Evolutionary conservation across 768 basidiomycete species (phyloP).

Genomic region (Boletus eberwhitei): DNA sequence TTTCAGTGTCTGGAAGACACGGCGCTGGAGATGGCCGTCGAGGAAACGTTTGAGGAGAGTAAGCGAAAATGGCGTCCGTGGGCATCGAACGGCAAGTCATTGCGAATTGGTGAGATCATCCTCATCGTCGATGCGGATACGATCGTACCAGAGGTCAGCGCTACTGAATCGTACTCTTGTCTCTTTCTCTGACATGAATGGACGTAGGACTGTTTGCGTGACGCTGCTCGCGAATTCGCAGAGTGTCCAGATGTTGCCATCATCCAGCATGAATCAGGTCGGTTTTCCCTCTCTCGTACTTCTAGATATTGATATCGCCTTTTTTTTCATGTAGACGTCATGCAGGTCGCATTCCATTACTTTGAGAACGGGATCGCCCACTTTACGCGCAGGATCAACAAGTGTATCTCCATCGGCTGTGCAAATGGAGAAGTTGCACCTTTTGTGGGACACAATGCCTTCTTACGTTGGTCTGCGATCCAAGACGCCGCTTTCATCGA

Average conservation of each 20-base stretch:
- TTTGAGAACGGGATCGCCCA: slow-evolving; percentile 93
- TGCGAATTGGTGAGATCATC: slow-evolving; percentile 77
- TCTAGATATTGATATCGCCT: slow-evolving; percentile 24
- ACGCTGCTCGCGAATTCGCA: slow-evolving; percentile 81
- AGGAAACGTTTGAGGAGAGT: slow-evolving; percentile 64
- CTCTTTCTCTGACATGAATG: not conserved
- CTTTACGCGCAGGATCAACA: slow-evolving; percentile 89
- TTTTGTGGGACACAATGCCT: slow-evolving; percentile 87
- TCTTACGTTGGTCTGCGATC: slow-evolving; percentile 86
- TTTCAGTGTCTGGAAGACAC: slow-evolving; percentile 53
- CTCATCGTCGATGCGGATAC: slow-evolving; percentile 89
- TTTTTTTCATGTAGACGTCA: slow-evolving; percentile 55
- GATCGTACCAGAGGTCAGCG: slow-evolving; percentile 64
- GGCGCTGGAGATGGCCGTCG: slow-evolving; percentile 68
- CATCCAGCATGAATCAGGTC: slow-evolving; percentile 85
- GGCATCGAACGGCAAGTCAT: slow-evolving; percentile 69
- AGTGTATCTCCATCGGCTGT: slow-evolving; percentile 73
- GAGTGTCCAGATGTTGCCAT: slow-evolving; percentile 86
- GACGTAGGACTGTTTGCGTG: slow-evolving; percentile 77
- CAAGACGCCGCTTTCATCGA: slow-evolving; percentile 83
- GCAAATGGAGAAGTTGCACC: slow-evolving; percentile 76
- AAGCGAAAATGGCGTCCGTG: slow-evolving; percentile 64
- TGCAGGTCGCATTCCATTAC: slow-evolving; percentile 86
- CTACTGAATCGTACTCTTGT: not conserved
- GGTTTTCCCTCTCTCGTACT: slow-evolving; percentile 6